Conservation (phyloP, 2,329 filamentous ascomycete genomes). For the Aspergillus oerlinghausenensis region DNA sequence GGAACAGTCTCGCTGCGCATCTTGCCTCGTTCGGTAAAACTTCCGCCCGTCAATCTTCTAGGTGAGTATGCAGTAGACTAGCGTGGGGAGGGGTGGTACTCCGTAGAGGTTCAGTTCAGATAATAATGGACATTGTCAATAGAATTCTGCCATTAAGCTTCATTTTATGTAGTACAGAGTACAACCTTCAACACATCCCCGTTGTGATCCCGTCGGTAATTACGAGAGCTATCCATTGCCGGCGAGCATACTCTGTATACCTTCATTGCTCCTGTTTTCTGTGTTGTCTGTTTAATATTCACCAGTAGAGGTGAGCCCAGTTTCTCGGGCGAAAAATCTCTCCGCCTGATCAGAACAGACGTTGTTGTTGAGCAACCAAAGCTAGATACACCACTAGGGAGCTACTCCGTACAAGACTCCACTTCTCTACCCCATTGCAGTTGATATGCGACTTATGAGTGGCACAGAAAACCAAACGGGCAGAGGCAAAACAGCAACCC, state of each 20-base stretch:
- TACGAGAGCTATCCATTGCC: too few relatives aligned
- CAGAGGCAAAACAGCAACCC: not conserved
- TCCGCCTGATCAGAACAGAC: not conserved
- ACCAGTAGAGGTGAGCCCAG: not conserved
- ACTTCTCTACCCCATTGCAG: not conserved
- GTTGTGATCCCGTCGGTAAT: too few relatives aligned
- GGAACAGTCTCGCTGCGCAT: not conserved
- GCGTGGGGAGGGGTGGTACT: not conserved
- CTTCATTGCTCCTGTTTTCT: too few relatives aligned
- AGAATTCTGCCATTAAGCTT: too few relatives aligned
- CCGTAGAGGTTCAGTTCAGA: not conserved
- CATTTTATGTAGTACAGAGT: too few relatives aligned
- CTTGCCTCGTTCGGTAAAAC: not conserved
- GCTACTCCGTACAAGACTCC: too few relatives aligned
- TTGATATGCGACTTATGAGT: not conserved
- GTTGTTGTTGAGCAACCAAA: not conserved
- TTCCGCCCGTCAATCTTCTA: not conserved
- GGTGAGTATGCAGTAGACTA: not conserved
- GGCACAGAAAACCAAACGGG: not conserved
- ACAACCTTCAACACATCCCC: too few relatives aligned
- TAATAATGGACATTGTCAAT: too few relatives aligned
- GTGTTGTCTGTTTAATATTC: not conserved
- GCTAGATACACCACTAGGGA: not conserved
- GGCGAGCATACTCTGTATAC: not conserved
- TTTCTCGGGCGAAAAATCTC: not conserved